A percentile compares a stretch with the other conserved stretches of the same genome.
Conservation (phyloP, 495 filamentous ascomycete genomes). For the Aspergillus carlsbadensis region DNA sequence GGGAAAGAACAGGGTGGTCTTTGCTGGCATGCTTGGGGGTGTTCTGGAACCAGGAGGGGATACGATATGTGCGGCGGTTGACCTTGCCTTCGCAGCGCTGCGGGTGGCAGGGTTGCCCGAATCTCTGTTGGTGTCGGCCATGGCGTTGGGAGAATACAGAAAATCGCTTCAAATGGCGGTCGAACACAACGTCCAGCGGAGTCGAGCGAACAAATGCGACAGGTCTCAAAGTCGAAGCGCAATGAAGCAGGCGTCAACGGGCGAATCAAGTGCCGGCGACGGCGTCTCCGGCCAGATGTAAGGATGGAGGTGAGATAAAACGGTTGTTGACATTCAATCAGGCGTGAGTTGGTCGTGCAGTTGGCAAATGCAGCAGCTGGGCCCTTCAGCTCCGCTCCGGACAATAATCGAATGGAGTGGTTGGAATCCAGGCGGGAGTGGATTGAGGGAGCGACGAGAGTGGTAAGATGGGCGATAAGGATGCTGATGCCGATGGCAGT, state of each 20-base stretch:
- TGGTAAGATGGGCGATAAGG: conserved; percentile 7
- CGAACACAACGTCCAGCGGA: conserved; percentile 16
- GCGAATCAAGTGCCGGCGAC: conserved; percentile 6
- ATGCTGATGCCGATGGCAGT: conserved; percentile 5
- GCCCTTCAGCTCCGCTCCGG: conserved; percentile 23
- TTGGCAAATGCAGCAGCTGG: conserved; percentile 17
- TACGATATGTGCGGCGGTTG: conserved; percentile 28
- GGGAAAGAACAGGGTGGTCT: conserved; percentile 40
- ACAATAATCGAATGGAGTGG: conserved; percentile 21
- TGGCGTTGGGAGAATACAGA: conserved; percentile 10
- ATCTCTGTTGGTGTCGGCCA: conserved; percentile 25
- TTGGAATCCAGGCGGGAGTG: conserved; percentile 13
- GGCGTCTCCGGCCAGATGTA: conserved; percentile 2
- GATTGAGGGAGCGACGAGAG: conserved; percentile 14
- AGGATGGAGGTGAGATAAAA: conserved; percentile 3
- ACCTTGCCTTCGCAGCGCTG: conserved; percentile 18
- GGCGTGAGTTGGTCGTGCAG: conserved; percentile 9
- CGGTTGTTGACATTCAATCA: conserved; percentile 8
- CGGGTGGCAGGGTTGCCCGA: conserved; percentile 14
- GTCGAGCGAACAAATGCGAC: conserved; percentile 22
- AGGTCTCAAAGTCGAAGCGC: conserved; percentile 18
- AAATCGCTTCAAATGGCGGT: conserved; percentile 17
- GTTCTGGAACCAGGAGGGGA: conserved; percentile 47
- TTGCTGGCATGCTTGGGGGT: conserved; percentile 42
- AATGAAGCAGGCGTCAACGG: conserved; percentile 12